phyloP scores from a whole-genome alignment of 495 filamentous ascomycete genomes.

The Glonium stellatum region DNA sequence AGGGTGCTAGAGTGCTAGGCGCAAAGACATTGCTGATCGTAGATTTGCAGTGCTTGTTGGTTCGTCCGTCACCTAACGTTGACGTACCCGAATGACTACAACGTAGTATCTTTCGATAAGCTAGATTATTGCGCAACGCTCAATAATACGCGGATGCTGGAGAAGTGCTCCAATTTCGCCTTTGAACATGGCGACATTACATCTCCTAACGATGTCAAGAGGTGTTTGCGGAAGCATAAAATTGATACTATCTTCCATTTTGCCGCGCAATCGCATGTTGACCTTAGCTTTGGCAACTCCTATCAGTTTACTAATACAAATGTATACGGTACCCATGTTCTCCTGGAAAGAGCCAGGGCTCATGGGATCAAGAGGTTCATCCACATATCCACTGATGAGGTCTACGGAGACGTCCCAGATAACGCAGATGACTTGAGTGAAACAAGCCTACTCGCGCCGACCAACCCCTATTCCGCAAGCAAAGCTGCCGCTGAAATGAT shows the following conservation, averaged over 20 bases:
- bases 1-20: background rate
- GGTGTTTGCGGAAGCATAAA: slow-evolving; percentile 51
- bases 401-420: slow-evolving; percentile 64
- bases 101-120: slow-evolving; percentile 69
- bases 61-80: slow-evolving; percentile 61
- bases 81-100: slow-evolving; percentile 61
- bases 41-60: slow-evolving; percentile 54
- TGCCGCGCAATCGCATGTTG: slow-evolving; percentile 68
- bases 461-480: slow-evolving; percentile 70
- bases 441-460: slow-evolving; percentile 55
- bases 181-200: slow-evolving; percentile 68
- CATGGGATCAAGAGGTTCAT: slow-evolving; percentile 59
- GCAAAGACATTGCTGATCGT: slow-evolving; percentile 1
- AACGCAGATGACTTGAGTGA: slow-evolving; percentile 57
- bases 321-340: slow-evolving; percentile 64
- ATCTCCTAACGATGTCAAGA: slow-evolving; percentile 52
- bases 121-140: slow-evolving; percentile 66
- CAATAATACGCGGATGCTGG: slow-evolving; percentile 59
- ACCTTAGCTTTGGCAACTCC: slow-evolving; percentile 64
- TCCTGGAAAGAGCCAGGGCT: slow-evolving; percentile 61
- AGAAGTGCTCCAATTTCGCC: slow-evolving; percentile 58
- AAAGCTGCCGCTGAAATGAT: slow-evolving; percentile 79
- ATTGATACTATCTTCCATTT: slow-evolving; percentile 75
- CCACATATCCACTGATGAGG: slow-evolving; percentile 70
- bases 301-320: slow-evolving; percentile 65